These are phyloP conservation scores for Ogataea siamensis DNA, from an alignment of 805 yeast species.

Conservation along the genomic window DNA sequence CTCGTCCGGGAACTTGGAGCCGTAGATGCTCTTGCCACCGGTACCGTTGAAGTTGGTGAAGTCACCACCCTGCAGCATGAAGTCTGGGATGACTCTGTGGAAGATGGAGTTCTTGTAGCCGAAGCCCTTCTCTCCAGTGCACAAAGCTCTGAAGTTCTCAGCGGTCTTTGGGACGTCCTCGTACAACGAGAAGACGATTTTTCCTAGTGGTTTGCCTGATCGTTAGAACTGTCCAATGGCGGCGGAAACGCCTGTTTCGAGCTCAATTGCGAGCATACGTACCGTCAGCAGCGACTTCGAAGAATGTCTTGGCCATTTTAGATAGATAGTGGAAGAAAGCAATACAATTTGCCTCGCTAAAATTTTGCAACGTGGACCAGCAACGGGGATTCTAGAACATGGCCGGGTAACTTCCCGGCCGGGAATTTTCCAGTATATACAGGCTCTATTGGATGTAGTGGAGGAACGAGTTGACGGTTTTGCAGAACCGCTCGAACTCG, in stretches of 20 bases:
- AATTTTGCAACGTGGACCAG: slow-evolving; percentile 10
- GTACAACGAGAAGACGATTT: slow-evolving; percentile 84
- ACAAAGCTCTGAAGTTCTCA: slow-evolving; percentile 76
- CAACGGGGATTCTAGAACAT: background rate
- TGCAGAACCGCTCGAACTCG: slow-evolving; percentile 13
- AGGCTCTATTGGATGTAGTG: slow-evolving; percentile 10
- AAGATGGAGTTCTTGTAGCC: slow-evolving; percentile 84
- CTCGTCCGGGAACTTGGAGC: slow-evolving; percentile 57
- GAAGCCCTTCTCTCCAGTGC: slow-evolving; percentile 92
- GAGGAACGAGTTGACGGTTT: slow-evolving; percentile 13
- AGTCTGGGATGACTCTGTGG: slow-evolving; percentile 97
- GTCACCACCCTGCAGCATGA: slow-evolving; percentile 97
- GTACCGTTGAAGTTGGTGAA: slow-evolving; percentile 84
- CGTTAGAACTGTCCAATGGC: background rate
- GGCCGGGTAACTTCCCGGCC: slow-evolving; percentile 9
- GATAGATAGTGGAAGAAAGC: slow-evolving; percentile 4
- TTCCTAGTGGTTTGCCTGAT: slow-evolving; percentile 40
- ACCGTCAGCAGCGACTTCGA: slow-evolving; percentile 42
- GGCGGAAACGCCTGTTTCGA: background rate
- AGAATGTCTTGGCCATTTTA: slow-evolving; percentile 35
- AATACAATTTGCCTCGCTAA: slow-evolving; percentile 10
- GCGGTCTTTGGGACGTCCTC: slow-evolving; percentile 84
- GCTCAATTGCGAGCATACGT: slow-evolving; percentile 17
- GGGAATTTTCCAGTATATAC: background rate
- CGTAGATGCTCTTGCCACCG: slow-evolving; percentile 90